These are phyloP conservation scores for Musa schizocarpa DNA, from an alignment of 176 grass and related monocot genomes.

Conservation along the genomic window DNA sequence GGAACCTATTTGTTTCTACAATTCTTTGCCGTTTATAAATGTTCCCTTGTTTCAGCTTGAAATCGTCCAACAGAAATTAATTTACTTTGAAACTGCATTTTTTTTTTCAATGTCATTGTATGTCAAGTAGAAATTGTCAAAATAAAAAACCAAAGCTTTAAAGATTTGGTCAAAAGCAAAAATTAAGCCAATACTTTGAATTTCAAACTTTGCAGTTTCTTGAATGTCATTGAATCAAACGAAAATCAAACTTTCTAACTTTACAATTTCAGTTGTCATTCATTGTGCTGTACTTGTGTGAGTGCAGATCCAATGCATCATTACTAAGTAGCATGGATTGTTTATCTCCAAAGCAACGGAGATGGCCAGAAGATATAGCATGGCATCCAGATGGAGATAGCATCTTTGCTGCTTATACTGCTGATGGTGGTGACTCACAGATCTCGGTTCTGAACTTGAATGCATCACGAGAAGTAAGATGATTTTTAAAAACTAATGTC, in stretches of 20 bases:
- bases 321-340: slow-evolving; percentile 73
- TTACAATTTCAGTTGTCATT: background rate
- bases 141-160: no score
- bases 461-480: slow-evolving; percentile 59
- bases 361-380: slow-evolving; percentile 89
- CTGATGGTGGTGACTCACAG: slow-evolving; percentile 71
- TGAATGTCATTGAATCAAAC: background rate
- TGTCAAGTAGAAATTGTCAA: no score
- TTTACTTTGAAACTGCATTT: no score
- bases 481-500: background rate
- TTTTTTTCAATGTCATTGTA: no score
- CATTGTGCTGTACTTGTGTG: background rate
- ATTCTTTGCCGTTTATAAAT: no score
- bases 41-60: no score
- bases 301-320: slow-evolving; percentile 42
- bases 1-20: no score
- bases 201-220: background rate
- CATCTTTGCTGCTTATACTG: slow-evolving; percentile 85
- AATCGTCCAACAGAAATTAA: no score
- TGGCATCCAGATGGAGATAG: slow-evolving; percentile 83
- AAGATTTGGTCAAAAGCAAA: no score
- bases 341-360: slow-evolving; percentile 78
- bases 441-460: slow-evolving; percentile 88
- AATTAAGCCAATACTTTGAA: no score
- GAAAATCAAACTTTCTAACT: background rate